Evolutionary conservation across 495 filamentous ascomycete genomes (phyloP).

Genomic region (Trichoderma virens): DNA sequence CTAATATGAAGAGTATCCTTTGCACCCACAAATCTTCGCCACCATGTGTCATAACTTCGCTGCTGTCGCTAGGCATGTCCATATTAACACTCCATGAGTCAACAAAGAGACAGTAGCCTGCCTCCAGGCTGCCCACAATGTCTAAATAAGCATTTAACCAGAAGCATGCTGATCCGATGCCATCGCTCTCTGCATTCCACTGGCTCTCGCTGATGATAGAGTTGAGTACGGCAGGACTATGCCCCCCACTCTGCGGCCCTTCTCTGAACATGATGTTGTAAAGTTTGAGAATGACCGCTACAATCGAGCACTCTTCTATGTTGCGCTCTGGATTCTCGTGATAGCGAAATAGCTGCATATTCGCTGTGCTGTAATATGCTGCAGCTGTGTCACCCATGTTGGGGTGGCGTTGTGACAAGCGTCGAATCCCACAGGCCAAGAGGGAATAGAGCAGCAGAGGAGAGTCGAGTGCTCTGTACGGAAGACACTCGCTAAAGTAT

Average conservation of each 20-base stretch:
- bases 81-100: conserved; percentile 89
- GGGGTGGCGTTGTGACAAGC: conserved; percentile 64
- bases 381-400: conserved; percentile 53
- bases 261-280: conserved; percentile 82
- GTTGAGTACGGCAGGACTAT: conserved; percentile 70
- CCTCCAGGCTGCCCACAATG: conserved; percentile 72
- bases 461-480: conserved; percentile 71
- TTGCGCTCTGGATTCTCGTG: conserved; percentile 78
- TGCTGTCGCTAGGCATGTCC: conserved; percentile 44
- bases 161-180: conserved; percentile 84
- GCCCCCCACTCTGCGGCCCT: conserved; percentile 69
- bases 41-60: neutral
- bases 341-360: conserved; percentile 59
- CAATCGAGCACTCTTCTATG: conserved; percentile 78
- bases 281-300: conserved; percentile 80
- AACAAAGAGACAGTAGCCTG: conserved; percentile 68
- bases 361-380: conserved; percentile 77
- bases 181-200: conserved; percentile 74
- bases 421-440: conserved; percentile 80
- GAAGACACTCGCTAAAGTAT: conserved; percentile 80
- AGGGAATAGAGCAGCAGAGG: conserved; percentile 91
- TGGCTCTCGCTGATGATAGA: conserved; percentile 85
- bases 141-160: conserved; percentile 93
- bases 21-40: conserved; percentile 79
- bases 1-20: conserved; percentile 82